A percentile compares a stretch with the other conserved stretches of the same genome.
Conservation (phyloP, 495 filamentous ascomycete genomes). For the Tuber magnatum region DNA sequence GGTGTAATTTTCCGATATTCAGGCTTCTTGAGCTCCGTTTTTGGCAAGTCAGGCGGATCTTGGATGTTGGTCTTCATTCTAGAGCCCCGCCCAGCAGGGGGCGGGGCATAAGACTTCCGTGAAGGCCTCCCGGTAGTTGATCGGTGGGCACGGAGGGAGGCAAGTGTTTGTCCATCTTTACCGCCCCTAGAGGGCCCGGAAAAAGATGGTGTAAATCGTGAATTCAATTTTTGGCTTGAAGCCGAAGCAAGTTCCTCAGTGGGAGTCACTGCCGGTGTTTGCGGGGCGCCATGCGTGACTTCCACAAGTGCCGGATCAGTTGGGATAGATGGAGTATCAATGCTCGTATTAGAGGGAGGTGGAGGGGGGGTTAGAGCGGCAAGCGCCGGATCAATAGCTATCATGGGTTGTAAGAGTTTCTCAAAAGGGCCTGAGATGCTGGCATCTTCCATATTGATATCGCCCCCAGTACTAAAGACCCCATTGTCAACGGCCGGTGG, state of each 20-base stretch:
- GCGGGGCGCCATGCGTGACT: slow-evolving; percentile 17
- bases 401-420: slow-evolving; percentile 16
- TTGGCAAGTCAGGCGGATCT: slow-evolving; percentile 42
- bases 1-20: slow-evolving; percentile 48
- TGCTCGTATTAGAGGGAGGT: slow-evolving; percentile 15
- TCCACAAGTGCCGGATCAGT: slow-evolving; percentile 36
- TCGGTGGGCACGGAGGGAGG: slow-evolving; percentile 38
- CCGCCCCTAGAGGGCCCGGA: slow-evolving; percentile 18
- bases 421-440: slow-evolving; percentile 18
- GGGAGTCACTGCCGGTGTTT: slow-evolving; percentile 36
- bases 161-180: slow-evolving; percentile 36
- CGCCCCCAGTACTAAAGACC: slow-evolving; percentile 16
- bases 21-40: slow-evolving; percentile 54
- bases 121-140: slow-evolving; percentile 35
- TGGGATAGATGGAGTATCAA: slow-evolving; percentile 14
- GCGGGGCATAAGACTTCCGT: slow-evolving; percentile 7
- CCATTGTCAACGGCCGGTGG: slow-evolving; percentile 1
- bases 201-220: not conserved
- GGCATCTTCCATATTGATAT: slow-evolving; percentile 32
- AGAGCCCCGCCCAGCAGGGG: slow-evolving; percentile 16
- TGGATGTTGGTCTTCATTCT: slow-evolving; percentile 15
- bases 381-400: slow-evolving; percentile 35
- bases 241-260: slow-evolving; percentile 20
- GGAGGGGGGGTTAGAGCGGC: slow-evolving; percentile 31
- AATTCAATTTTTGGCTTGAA: not conserved